These are phyloP conservation scores for Excoecaria cochinchinensis DNA, from an alignment of 345 rosid species.

Conservation along the genomic window DNA sequence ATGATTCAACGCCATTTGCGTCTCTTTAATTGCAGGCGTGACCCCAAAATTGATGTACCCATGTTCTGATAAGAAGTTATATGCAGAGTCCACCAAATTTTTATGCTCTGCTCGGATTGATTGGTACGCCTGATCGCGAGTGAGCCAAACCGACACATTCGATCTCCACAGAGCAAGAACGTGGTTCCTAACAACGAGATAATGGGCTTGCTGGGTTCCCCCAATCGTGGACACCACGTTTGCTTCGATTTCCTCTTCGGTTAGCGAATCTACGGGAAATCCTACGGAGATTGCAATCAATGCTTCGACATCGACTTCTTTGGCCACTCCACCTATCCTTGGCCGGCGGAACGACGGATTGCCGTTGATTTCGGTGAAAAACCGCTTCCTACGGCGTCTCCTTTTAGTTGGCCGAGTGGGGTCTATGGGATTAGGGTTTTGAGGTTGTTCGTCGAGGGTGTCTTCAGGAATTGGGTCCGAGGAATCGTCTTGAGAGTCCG, in stretches of 20 bases:
- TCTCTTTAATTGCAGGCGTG: constrained; percentile 66
- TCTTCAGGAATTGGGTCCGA: constrained; percentile 59
- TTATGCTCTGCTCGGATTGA: constrained; percentile 73
- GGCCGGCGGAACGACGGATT: constrained; percentile 68
- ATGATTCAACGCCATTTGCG: constrained; percentile 49
- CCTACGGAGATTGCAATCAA: constrained; percentile 82
- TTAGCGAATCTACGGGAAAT: constrained; percentile 83
- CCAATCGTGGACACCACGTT: constrained; percentile 70
- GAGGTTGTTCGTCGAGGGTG: constrained; percentile 29
- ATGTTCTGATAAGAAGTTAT: constrained; percentile 67
- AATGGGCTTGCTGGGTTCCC: constrained; percentile 72
- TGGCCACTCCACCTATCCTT: constrained; percentile 44
- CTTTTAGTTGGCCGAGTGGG: constrained; percentile 51
- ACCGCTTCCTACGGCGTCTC: constrained; percentile 74
- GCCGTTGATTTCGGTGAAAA: constrained; percentile 82
- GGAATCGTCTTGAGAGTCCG: constrained; percentile 72
- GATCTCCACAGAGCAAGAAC: constrained; percentile 84
- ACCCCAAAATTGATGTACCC: constrained; percentile 89
- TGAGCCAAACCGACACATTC: constrained; percentile 72
- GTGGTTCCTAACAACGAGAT: constrained; percentile 81
- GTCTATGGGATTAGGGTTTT: constrained; percentile 40
- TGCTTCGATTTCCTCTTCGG: constrained; percentile 95
- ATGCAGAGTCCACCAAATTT: constrained; percentile 64
- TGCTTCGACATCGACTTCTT: constrained; percentile 80
- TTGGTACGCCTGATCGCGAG: constrained; percentile 70